Evolutionary conservation across 192 early-diverging fungal species (phyloP).

Genomic region (Pecoramyces ruminantium): DNA sequence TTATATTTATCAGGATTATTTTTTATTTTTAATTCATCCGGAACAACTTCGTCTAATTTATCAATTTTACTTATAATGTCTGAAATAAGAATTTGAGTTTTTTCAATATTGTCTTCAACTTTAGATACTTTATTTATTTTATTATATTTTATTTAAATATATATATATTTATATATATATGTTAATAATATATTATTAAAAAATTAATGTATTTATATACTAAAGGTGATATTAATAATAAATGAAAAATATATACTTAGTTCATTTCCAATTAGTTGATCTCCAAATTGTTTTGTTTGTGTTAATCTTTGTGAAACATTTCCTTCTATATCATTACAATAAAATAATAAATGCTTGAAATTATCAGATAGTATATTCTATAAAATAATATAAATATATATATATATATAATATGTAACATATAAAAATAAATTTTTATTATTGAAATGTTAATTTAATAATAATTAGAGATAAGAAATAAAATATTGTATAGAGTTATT

Average conservation of each 20-base stretch:
- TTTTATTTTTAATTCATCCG: neutral
- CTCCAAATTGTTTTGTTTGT: neutral
- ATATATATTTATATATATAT: too few species aligned
- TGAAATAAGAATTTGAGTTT: neutral
- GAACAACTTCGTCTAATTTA: neutral
- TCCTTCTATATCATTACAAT: neutral
- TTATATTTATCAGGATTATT: neutral
- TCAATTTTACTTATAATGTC: neutral
- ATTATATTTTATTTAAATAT: too few species aligned
- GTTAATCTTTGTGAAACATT: neutral
- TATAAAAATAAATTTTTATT: too few species aligned
- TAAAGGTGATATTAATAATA: too few species aligned
- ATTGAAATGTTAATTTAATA: too few species aligned
- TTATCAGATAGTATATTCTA: neutral
- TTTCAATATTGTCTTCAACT: neutral
- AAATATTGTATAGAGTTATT: too few species aligned
- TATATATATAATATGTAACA: too few species aligned
- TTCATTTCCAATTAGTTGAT: neutral
- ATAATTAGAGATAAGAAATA: too few species aligned
- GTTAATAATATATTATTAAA: too few species aligned
- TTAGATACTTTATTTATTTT: neutral
- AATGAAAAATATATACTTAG: neutral
- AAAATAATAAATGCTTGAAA: neutral
- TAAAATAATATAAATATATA: too few species aligned
- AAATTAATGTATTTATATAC: too few species aligned